Evolutionary conservation across 768 basidiomycete species (phyloP).

Genomic region (Lactarius psammicola): DNA sequence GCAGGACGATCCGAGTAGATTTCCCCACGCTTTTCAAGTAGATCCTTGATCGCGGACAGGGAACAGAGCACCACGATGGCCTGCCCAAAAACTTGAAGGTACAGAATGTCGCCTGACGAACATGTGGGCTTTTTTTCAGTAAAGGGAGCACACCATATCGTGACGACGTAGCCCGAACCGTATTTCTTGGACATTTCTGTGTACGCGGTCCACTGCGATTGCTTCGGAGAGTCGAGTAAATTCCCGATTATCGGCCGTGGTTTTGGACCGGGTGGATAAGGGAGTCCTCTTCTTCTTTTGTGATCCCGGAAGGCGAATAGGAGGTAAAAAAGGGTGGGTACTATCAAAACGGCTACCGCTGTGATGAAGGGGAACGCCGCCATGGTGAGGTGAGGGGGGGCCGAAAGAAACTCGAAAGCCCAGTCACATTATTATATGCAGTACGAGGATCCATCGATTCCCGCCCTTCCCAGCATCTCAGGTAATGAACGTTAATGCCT

Average conservation of each 20-base stretch:
- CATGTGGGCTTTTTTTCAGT: too few relatives aligned
- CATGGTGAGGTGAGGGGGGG: too few relatives aligned
- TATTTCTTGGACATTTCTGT: constrained; percentile 10
- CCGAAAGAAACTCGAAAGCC: too few relatives aligned
- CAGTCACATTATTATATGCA: too few relatives aligned
- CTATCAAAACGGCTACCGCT: not conserved
- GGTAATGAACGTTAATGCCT: too few relatives aligned
- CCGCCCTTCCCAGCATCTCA: too few relatives aligned
- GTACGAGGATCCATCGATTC: too few relatives aligned
- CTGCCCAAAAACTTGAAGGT: constrained; percentile 42
- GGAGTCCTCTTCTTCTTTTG: not conserved
- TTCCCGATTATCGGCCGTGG: constrained; percentile 14
- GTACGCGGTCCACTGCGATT: constrained; percentile 5
- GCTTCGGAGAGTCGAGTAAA: constrained; percentile 4
- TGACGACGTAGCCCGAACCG: not conserved
- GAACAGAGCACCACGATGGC: constrained; percentile 51
- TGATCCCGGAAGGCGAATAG: not conserved
- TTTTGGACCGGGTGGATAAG: constrained; percentile 15
- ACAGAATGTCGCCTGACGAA: not conserved
- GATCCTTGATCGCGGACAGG: constrained; percentile 43
- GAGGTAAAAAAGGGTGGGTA: not conserved
- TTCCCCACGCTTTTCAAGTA: constrained; percentile 45
- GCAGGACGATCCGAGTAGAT: too few relatives aligned
- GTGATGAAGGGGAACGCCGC: not conserved
- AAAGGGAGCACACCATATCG: too few relatives aligned